A percentile compares a stretch with the other conserved stretches of the same genome.
Conservation (phyloP, 768 basidiomycete genomes). For the Thelephora ganbajun region DNA sequence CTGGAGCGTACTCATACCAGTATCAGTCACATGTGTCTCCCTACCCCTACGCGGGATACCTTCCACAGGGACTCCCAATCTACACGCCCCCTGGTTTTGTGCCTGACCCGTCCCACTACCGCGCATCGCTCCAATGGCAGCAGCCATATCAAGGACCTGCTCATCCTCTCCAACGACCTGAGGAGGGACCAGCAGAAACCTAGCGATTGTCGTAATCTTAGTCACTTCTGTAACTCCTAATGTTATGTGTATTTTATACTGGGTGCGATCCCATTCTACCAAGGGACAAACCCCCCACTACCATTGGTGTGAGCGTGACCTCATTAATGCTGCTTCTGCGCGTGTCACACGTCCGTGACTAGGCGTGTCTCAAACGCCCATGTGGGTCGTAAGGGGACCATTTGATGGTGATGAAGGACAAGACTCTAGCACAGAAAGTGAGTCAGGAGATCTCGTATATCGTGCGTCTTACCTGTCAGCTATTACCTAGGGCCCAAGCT, state of each 20-base stretch:
- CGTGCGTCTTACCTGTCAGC: background rate
- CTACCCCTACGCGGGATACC: background rate
- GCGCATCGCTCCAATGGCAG: slow-evolving; percentile 21
- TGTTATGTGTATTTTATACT: slow-evolving; percentile 3
- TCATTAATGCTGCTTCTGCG: too few relatives aligned
- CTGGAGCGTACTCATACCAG: background rate
- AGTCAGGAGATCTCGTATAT: background rate
- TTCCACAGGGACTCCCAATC: background rate
- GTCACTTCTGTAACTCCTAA: background rate
- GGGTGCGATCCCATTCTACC: background rate
- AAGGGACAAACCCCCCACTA: background rate
- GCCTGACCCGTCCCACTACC: slow-evolving; percentile 13
- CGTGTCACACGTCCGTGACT: too few relatives aligned
- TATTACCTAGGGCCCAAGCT: slow-evolving; percentile 33
- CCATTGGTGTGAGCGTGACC: too few relatives aligned
- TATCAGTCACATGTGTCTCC: background rate
- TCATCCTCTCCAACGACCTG: background rate
- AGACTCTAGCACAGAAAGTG: slow-evolving; percentile 3
- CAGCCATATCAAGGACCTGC: slow-evolving; percentile 19
- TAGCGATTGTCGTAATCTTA: background rate
- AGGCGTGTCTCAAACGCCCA: background rate
- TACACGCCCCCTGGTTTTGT: slow-evolving; percentile 2
- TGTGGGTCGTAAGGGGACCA: slow-evolving; percentile 12
- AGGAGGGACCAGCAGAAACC: too few relatives aligned
- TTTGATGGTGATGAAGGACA: slow-evolving; percentile 10